Evolutionary conservation across 257 asterid species (phyloP), one percentile per base, ranked within the genome.

Genomic region (Capsicum pubescens): DNA sequence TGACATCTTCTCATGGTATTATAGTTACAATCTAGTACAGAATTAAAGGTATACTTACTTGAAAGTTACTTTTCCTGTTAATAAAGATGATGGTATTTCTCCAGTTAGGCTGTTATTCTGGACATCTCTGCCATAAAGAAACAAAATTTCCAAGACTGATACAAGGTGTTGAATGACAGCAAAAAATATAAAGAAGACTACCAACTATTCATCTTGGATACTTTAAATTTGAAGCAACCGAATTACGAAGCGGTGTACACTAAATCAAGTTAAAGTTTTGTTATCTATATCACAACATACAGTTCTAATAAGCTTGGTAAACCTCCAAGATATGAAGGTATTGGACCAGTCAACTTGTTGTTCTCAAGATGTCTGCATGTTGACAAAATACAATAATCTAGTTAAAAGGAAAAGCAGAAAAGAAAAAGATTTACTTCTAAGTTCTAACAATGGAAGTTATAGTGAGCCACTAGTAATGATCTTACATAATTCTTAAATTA

Each of bases 331-430:
- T 87, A 90, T 42, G 93, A 86, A 76, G 99, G 98, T 84, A 96
- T 82, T 2, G 90, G 44, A 59, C 99, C 99, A 21, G 90, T 89
- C 59, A 96, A 90, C 70, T 84, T 87, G 88, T 94, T 96, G 90
- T 93, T 93, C 92, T 94, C 98, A 60, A 96, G 87, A 93, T 96
- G 99, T 93, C 99, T 96, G 94, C 92, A 88, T 66, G 60, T 68
- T 87, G 46, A 82, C 13, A 13, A 83, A 42, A 61, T 32, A 64
- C 14, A 84, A 84, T 12, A 46, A 42, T 82, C 68, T 55, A n/a
- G 83, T 17, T 55, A 66, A 19, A 5, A 76, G 50, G 5, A 21
- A 50, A 19, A 66, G 14, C 48, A 1, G 44, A 9, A 74, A 67
- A 6, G 66, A n/a, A 48, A 74, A 35, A 80, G 74, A 82, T 82